These are phyloP conservation scores for Eremothecium gossypii DNA, from an alignment of 1,139 yeast genomes.

Conservation along the genomic window DNA sequence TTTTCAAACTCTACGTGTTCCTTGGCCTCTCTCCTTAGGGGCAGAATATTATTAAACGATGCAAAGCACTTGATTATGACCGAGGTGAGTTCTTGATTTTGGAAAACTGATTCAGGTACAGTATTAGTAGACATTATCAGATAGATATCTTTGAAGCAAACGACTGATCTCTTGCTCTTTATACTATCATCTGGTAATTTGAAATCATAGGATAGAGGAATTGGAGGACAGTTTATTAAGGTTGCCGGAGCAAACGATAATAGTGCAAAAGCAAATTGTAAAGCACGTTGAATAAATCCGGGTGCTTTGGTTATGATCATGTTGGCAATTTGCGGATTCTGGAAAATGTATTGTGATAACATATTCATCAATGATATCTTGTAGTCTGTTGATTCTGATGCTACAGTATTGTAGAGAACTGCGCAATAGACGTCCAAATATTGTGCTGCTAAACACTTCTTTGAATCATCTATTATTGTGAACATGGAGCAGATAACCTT, in stretches of 20 bases:
- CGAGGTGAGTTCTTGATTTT: conserved; percentile 31
- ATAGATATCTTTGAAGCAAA: conserved; percentile 75
- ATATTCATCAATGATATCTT: conserved; percentile 68
- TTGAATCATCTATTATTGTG: conserved; percentile 54
- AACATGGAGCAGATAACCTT: conserved; percentile 63
- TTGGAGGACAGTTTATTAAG: conserved; percentile 53
- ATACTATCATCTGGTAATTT: conserved; percentile 43
- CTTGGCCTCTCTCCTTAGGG: conserved; percentile 62
- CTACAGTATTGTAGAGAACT: conserved; percentile 56
- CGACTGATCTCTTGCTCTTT: conserved; percentile 76
- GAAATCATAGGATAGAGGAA: conserved; percentile 41
- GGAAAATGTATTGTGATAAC: conserved; percentile 77
- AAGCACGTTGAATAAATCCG: conserved; percentile 35
- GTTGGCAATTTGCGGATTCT: conserved; percentile 74
- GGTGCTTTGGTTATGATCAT: conserved; percentile 44
- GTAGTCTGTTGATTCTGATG: conserved; percentile 68
- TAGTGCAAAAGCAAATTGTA: conserved; percentile 37
- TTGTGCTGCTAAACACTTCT: conserved; percentile 58
- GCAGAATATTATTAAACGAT: conserved; percentile 72
- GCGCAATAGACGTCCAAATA: conserved; percentile 78
- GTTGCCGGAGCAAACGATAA: conserved; percentile 60
- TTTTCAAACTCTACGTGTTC: conserved; percentile 88
- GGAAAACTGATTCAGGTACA: conserved; percentile 39
- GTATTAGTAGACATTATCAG: conserved; percentile 66
- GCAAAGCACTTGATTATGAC: conserved; percentile 53